Evolutionary conservation across 2,329 filamentous ascomycete genomes (phyloP).

Genomic region (Colletotrichum orbiculare): DNA sequence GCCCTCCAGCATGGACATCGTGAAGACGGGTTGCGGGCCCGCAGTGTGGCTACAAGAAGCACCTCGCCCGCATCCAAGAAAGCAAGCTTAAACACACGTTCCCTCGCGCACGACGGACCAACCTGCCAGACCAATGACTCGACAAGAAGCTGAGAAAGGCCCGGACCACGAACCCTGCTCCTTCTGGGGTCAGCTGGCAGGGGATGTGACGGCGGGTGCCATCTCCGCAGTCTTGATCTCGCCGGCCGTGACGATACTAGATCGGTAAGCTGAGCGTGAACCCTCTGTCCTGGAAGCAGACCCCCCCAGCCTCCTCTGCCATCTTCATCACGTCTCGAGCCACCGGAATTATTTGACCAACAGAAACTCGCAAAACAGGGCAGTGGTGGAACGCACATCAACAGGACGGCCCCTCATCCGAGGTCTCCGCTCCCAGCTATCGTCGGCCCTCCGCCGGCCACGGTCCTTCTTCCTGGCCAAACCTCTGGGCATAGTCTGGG

Average conservation of each 20-base stretch:
- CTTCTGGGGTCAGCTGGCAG: constrained; percentile 17
- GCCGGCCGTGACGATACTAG: constrained; percentile 44
- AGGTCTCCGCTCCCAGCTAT: constrained; percentile 20
- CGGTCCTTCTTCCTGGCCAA: constrained; percentile 40
- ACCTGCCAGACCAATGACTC: constrained; percentile 11
- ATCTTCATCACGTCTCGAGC: no score
- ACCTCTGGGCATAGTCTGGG: constrained; percentile 44
- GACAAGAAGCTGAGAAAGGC: not conserved
- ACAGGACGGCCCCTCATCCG: constrained; percentile 34
- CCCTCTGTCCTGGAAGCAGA: not conserved
- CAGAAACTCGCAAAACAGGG: constrained; percentile 15
- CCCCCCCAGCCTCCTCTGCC: not conserved
- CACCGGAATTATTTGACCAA: constrained; percentile 12
- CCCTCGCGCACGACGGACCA: not conserved
- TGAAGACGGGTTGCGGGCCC: not conserved
- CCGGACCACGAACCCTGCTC: constrained; percentile 1
- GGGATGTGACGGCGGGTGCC: constrained; percentile 41
- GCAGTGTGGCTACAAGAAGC: constrained; percentile 11
- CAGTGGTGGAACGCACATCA: constrained; percentile 36
- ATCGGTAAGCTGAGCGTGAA: constrained; percentile 37
- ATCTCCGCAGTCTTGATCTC: constrained; percentile 44
- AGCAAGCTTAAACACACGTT: not conserved
- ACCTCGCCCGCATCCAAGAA: constrained; percentile 1
- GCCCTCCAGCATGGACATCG: not conserved
- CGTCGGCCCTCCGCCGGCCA: constrained; percentile 38